Base-by-base conservation (phyloP, 2,329 filamentous ascomycete species). In the Albifimbria verrucaria region DNA sequence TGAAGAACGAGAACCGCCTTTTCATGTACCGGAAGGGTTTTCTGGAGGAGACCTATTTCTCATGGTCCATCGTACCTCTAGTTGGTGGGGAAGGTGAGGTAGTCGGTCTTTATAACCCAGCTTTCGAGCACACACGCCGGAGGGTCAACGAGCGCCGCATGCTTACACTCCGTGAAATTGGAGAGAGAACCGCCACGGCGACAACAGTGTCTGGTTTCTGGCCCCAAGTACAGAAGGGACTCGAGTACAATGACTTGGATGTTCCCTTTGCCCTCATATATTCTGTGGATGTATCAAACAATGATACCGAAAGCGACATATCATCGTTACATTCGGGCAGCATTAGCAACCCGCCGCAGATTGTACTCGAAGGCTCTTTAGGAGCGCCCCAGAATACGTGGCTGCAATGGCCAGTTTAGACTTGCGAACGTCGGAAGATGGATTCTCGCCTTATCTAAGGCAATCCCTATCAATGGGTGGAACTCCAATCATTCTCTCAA, bases 1-100 rank as follows among this genome's bases (percentile, higher is more conserved):
- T 92, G 87, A 93, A 92, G 67, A 86, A 92, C 58, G 90, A 94
- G 61, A 88, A 93, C 57, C 84, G 83, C 52, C 74, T 93, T 1
- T 91, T 92, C 62, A 79, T 94, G 26, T 76, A 80, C 46, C 82
- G 90, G 7, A 82, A 83, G 57, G 82, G 85, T 1, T 90, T 82
- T 56, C 70, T 90, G 1, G 89, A 95, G 68, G 90, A 94, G 65
- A 85, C 88, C 0, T 93, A 89, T 65, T 93, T 93, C 66, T 89
- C 87, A 12, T 93, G 89, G 89, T 89, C 85, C 1, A 85, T 93
- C 42, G 87, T 93, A 23, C 90, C 90, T 0, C 77, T 93, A 56
- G 81, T 93, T 2, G 89, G 89, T 3, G 77, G 80, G 39, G 86
- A 92, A 54, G 90, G 90, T 2, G 82, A 82, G 12, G 87, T 92